These are phyloP conservation scores for Eucalyptus polybractea DNA, from an alignment of 345 rosid species.

Conservation along the genomic window DNA sequence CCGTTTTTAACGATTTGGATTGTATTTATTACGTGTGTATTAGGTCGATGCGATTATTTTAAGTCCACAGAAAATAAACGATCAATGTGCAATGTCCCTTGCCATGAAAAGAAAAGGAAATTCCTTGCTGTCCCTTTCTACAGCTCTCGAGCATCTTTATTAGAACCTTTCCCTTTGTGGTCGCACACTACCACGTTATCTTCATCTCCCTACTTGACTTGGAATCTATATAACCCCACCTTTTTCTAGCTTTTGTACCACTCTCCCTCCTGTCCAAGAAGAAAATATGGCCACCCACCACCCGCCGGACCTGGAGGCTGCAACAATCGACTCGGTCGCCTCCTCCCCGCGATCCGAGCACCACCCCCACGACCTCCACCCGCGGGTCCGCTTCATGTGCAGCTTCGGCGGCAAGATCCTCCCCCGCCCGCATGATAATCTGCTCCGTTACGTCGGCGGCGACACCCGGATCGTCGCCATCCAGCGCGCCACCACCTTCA, in stretches of 20 bases:
- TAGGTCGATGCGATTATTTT: neutral
- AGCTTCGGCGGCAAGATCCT: constrained; percentile 93
- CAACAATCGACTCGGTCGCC: constrained; percentile 39
- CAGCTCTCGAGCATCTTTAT: neutral
- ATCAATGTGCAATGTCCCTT: neutral
- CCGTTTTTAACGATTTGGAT: neutral
- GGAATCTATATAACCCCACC: neutral
- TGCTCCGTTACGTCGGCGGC: constrained; percentile 90
- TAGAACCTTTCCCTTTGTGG: neutral
- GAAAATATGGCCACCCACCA: constrained; percentile 20
- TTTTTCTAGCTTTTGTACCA: neutral
- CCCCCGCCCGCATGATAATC: constrained; percentile 93
- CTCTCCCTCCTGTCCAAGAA: neutral
- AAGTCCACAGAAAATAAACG: neutral
- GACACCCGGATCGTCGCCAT: constrained; percentile 87
- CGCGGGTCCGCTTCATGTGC: constrained; percentile 82
- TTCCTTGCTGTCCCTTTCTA: neutral
- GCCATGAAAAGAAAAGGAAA: neutral
- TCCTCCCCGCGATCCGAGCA: constrained; percentile 81
- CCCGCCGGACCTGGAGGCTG: constrained; percentile 53
- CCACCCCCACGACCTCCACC: constrained; percentile 5
- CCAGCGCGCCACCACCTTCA: constrained; percentile 52
- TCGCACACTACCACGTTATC: neutral
- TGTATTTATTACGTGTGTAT: neutral
- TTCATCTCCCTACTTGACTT: neutral